Conservation (phyloP, 2,329 filamentous ascomycete genomes). For the Aspergillus udagawae region DNA sequence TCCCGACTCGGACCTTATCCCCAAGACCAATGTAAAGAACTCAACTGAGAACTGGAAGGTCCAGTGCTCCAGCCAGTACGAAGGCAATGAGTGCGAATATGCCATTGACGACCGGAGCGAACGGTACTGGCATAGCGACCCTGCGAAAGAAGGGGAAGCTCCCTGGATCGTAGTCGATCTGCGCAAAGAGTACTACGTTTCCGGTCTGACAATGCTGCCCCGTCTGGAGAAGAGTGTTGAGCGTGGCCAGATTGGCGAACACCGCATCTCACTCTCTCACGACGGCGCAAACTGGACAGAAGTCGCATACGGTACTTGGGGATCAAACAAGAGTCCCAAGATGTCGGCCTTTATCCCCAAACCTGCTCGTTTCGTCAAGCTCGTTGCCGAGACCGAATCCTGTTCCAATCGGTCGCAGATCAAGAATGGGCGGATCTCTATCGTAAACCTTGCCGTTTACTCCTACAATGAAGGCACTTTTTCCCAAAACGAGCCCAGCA, state of each 20-base stretch:
- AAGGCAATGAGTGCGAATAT: slow-evolving; percentile 6
- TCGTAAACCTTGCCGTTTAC: slow-evolving; percentile 1
- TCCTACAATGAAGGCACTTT: slow-evolving; percentile 6
- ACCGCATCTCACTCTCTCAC: slow-evolving; percentile 5
- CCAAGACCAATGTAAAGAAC: not conserved
- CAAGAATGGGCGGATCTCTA: not conserved
- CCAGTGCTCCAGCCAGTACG: slow-evolving; percentile 1
- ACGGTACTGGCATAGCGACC: slow-evolving; percentile 13
- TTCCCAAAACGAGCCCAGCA: slow-evolving; percentile 8
- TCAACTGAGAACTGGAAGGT: not conserved
- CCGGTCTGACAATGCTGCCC: slow-evolving; percentile 16
- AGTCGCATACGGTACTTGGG: slow-evolving; percentile 21
- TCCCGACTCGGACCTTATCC: slow-evolving; percentile 1
- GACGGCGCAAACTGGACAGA: slow-evolving; percentile 8
- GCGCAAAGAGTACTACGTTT: slow-evolving; percentile 8
- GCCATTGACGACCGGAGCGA: slow-evolving; percentile 12
- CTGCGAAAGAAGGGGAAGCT: not conserved
- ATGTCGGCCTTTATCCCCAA: slow-evolving; percentile 15
- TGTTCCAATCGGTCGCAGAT: not conserved
- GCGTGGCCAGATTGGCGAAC: slow-evolving; percentile 13
- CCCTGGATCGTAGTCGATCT: slow-evolving; percentile 9
- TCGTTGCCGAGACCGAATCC: not conserved
- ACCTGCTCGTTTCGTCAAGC: slow-evolving; percentile 11
- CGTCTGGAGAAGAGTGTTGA: not conserved
- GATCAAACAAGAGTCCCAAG: slow-evolving; percentile 15